Evolutionary conservation across 2,329 filamentous ascomycete genomes (phyloP).

Genomic region (Juglanconis juglandina): DNA sequence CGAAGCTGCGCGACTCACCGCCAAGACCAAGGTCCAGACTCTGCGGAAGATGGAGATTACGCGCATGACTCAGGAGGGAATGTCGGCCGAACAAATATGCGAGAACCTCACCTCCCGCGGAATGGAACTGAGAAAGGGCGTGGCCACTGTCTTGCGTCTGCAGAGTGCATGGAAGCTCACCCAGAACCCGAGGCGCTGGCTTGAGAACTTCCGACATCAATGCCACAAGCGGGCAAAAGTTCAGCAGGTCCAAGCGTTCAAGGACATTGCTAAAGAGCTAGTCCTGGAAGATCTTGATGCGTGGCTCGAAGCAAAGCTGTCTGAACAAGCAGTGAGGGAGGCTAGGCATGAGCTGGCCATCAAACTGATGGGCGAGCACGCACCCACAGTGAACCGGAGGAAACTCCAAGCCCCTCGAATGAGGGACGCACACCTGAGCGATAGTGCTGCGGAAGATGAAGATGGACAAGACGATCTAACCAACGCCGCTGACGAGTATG

Average conservation of each 20-base stretch:
- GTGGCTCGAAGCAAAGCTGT: slow-evolving; percentile 8
- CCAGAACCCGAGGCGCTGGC: slow-evolving; percentile 13
- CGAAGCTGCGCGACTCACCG: slow-evolving; percentile 12
- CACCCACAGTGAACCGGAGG: slow-evolving; percentile 6
- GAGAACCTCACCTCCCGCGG: slow-evolving; percentile 17
- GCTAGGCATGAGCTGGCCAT: slow-evolving; percentile 15
- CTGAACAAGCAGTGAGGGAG: slow-evolving; percentile 2
- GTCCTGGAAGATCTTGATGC: background rate
- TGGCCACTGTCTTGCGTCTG: slow-evolving; percentile 19
- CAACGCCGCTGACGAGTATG: background rate
- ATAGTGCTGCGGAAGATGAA: background rate
- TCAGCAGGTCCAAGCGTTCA: slow-evolving; percentile 10
- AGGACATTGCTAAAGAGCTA: slow-evolving; percentile 12
- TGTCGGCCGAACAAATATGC: slow-evolving; percentile 18
- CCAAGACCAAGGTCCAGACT: slow-evolving; percentile 11
- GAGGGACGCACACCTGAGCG: background rate
- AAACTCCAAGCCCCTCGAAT: slow-evolving; percentile 7
- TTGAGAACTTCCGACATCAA: slow-evolving; percentile 15
- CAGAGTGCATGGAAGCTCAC: slow-evolving; percentile 20
- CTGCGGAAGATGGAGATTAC: slow-evolving; percentile 19
- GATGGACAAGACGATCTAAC: background rate
- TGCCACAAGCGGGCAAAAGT: slow-evolving; percentile 16
- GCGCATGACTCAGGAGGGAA: slow-evolving; percentile 20
- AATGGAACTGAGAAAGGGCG: slow-evolving; percentile 21
- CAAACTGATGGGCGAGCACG: slow-evolving; percentile 15